A percentile compares a stretch with the other conserved stretches of the same genome.
Conservation (phyloP, 23 red algal species). For the Gracilaria gracilis region DNA sequence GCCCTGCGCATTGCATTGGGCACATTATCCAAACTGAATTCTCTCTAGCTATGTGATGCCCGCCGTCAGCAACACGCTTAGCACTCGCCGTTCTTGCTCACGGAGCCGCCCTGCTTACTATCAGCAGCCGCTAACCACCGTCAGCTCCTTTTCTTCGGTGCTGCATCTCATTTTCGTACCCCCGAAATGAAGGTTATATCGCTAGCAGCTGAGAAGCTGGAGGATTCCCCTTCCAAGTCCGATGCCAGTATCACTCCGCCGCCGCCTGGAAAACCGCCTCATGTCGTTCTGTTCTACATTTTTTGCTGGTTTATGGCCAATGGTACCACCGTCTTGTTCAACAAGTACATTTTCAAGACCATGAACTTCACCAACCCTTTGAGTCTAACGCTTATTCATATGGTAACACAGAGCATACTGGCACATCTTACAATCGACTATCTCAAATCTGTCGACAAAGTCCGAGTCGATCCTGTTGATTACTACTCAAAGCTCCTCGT, state of each 20-base stretch:
- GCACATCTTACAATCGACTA: slow-evolving; percentile 76
- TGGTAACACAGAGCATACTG: slow-evolving; percentile 71
- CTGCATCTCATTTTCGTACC: neutral
- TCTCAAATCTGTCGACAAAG: slow-evolving; percentile 65
- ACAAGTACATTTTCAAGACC: slow-evolving; percentile 88
- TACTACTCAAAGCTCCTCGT: slow-evolving; percentile 79
- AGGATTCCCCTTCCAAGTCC: slow-evolving; percentile 5
- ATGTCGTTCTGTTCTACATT: slow-evolving; percentile 72
- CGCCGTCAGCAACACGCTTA: neutral
- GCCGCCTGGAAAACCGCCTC: slow-evolving; percentile 36
- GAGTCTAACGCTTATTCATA: slow-evolving; percentile 84
- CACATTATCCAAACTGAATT: neutral
- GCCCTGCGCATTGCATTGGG: neutral
- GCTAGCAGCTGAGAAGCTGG: neutral
- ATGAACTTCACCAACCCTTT: slow-evolving; percentile 73
- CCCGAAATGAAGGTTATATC: slow-evolving; percentile 40
- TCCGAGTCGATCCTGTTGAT: slow-evolving; percentile 64
- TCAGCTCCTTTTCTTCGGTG: neutral
- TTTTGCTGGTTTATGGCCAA: slow-evolving; percentile 79
- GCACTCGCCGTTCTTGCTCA: neutral
- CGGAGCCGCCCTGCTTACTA: neutral
- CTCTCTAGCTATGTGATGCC: too few species aligned
- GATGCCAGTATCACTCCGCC: slow-evolving; percentile 26
- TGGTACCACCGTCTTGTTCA: slow-evolving; percentile 84
- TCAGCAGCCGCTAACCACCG: neutral